phyloP scores from a whole-genome alignment of 768 basidiomycete species.

The Boletus tylopilopsis region DNA sequence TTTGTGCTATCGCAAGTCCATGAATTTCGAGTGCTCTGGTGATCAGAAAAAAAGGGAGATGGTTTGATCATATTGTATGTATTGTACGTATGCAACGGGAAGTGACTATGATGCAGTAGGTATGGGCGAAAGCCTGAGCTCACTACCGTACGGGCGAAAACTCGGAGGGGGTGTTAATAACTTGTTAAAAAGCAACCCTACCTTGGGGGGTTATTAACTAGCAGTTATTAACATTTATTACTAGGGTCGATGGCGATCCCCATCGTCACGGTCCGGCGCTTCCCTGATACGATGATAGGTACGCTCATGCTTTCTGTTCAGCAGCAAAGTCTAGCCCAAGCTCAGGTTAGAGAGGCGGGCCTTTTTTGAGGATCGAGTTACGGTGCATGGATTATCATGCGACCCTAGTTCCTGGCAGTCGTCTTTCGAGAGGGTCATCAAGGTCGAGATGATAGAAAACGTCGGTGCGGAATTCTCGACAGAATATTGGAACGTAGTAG shows the following conservation, averaged over 20 bases:
- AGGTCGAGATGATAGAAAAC: background rate
- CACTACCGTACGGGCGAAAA: too few species aligned
- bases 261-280: background rate
- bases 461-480: background rate
- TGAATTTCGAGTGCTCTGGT: too few species aligned
- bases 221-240: too few species aligned
- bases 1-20: too few species aligned
- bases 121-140: too few species aligned
- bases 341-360: background rate
- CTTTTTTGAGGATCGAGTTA: background rate
- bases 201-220: too few species aligned
- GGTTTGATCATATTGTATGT: too few species aligned
- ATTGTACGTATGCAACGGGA: too few species aligned
- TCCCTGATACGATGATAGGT: background rate
- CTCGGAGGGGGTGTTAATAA: too few species aligned
- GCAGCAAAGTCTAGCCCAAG: background rate
- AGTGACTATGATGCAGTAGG: too few species aligned
- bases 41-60: too few species aligned
- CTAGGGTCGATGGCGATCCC: background rate
- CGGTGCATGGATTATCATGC: conserved; percentile 1
- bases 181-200: too few species aligned
- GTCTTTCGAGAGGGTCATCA: background rate
- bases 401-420: conserved; percentile 2
- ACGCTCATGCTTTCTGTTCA: background rate
- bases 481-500: background rate